Base-by-base conservation (phyloP, 192 early-diverging fungal genomes). In the Linnemannia zychae region DNA sequence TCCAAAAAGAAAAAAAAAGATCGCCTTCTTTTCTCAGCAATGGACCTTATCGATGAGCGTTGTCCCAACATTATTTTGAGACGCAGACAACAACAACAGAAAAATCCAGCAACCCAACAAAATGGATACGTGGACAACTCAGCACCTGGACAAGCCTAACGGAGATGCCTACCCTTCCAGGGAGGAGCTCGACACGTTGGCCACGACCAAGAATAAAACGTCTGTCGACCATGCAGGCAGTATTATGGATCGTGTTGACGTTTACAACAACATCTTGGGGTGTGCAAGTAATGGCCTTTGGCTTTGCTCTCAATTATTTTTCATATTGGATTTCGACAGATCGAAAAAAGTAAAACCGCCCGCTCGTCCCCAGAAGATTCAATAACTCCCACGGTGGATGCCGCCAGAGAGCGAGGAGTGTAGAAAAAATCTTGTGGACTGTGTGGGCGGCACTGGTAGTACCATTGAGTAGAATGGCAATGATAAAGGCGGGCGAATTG, bases 331-430 rank as follows among this genome's bases (percentile, higher is more conserved):
- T 50, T 72, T 36, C 24, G 34, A 50, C 71, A 72, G 71, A 72
- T 72, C 71, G 57, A 63, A 63, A 63, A 63, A 33, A 63, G 28
- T 28, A 72, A 72, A 72, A 72, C 34, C 71, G 71, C 71, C 71
- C 31, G 48, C 48, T 50, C 71, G 48, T 50, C 71, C 71, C 31
- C 48, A 50, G 48, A 72, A 52, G 31, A 71, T 71, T 49, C 47
- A 52, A 50, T 48, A 72, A 52, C 71, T 72, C 71, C 47, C 71
- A 72, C 71, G 71, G 71, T 72, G 71, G 71, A 72, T 47, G 47
- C 36, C 36, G 47, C n/a, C 13, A 52, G 13, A 50, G 24, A 28
- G 22, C 13, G 34, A 48, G 34, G 37, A 16, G 67, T 34, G 28
- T n/a, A n/a, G n/a, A 38, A 52, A 50, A 12, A n/a, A 63, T 11